Evolutionary conservation across 2,329 filamentous ascomycete species (phyloP), one percentile per base, ranked within the genome.

Genomic region (Neofusicoccum ribis): DNA sequence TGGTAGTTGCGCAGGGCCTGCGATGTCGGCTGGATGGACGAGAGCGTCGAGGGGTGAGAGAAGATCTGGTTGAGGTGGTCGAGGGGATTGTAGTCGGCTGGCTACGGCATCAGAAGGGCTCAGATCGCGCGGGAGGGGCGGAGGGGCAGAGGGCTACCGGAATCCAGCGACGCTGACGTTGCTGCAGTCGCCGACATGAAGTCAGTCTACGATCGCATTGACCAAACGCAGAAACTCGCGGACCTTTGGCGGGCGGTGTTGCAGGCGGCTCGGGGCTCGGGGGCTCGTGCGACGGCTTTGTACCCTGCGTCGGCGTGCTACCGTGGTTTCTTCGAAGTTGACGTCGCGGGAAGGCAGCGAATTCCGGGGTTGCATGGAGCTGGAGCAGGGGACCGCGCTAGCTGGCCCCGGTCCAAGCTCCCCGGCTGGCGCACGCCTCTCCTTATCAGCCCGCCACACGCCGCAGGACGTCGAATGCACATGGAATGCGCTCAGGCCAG

Each of bases 21-120:
- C n/a, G 91, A 91, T 59, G 95, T 91, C 68, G 86, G 84, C 54
- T 85, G 83, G 68, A 96, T 89, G 63, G 92, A 91, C 46, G 89
- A 86, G 67, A 98, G 88, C 67, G 93, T 89, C 41, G 92, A 91
- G 0, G 94, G 91, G 73, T 96, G 92, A 59, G 92, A 89, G 83
- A 99, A 99, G 72, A 99, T 89, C 68, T 90, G 85, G 81, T 99
- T 98, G 65, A 99, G 86, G 79, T 99, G 93, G 72, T 92, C 86
- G 76, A 98, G 90, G 63, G 95, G 93, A 77, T 98, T 90, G 81
- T 97, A 98, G 78, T 97, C 89, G 77, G 85, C 89, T 91, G 69
- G n/a, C 58, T 58, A 68, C 61, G 34, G 51, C 17, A 43, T 64
- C 51, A 64, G 63, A 62, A 51, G 59, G 59, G 34, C 36, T 49